These are phyloP conservation scores for Achaetomium macrosporum DNA, from an alignment of 2,329 filamentous ascomycete genomes.

Conservation along the genomic window DNA sequence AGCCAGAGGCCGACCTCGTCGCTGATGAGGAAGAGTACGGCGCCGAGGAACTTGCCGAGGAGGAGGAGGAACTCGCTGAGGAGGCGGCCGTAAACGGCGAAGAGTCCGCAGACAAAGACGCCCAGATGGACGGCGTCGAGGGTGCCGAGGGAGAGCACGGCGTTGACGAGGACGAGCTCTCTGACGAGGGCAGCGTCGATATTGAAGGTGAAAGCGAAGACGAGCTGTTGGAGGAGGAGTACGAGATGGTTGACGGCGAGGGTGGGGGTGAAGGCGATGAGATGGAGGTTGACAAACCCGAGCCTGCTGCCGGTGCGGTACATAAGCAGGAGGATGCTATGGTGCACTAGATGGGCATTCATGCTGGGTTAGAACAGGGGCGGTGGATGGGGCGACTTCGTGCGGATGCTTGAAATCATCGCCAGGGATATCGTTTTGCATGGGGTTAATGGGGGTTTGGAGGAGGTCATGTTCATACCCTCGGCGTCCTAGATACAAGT, in stretches of 20 bases:
- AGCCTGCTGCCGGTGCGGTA: conserved; percentile 9
- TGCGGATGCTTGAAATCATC: background rate
- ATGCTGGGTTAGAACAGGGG: background rate
- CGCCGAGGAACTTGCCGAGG: conserved; percentile 77
- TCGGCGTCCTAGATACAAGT: conserved; percentile 14
- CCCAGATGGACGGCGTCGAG: conserved; percentile 31
- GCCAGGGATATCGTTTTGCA: conserved; percentile 10
- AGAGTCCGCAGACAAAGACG: conserved; percentile 25
- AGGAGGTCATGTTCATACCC: conserved; percentile 19
- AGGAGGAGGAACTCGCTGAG: conserved; percentile 26
- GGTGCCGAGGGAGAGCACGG: conserved; percentile 29
- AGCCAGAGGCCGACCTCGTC: conserved; percentile 85
- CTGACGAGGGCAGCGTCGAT: conserved; percentile 36
- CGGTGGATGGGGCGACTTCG: background rate
- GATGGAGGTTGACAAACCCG: conserved; percentile 34
- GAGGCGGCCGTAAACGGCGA: conserved; percentile 35
- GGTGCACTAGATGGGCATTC: conserved; percentile 10
- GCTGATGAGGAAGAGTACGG: conserved; percentile 88
- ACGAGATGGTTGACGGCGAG: conserved; percentile 29
- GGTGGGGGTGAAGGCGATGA: conserved; percentile 25
- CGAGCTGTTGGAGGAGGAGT: conserved; percentile 31
- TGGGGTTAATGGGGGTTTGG: conserved; percentile 5
- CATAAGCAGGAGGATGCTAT: conserved; percentile 15
- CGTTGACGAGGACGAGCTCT: conserved; percentile 33
- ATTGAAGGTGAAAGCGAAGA: conserved; percentile 36